phyloP scores from a whole-genome alignment of 2,329 filamentous ascomycete species.

The Blastomyces silverae region DNA sequence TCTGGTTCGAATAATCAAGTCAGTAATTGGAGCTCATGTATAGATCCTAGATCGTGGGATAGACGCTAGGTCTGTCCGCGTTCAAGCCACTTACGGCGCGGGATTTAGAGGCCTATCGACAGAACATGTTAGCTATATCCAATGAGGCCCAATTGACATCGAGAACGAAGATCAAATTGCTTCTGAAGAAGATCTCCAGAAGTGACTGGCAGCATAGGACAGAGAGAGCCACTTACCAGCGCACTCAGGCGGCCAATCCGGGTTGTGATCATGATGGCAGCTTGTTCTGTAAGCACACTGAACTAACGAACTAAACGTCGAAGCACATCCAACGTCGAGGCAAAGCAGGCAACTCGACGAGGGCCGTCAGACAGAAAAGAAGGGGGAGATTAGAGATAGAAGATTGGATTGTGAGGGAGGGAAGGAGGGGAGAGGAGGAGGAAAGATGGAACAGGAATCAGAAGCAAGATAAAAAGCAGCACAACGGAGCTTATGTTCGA shows the following conservation, averaged over 20 bases:
- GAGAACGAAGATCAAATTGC: slow-evolving; percentile 10
- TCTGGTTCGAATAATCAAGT: slow-evolving; percentile 44
- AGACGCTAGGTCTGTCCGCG: not conserved
- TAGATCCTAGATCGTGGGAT: slow-evolving; percentile 11
- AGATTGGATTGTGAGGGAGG: slow-evolving; percentile 31
- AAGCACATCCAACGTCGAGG: slow-evolving; percentile 35
- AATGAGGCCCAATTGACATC: slow-evolving; percentile 10
- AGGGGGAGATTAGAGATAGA: slow-evolving; percentile 33
- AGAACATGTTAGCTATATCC: slow-evolving; percentile 24
- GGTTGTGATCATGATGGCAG: slow-evolving; percentile 43
- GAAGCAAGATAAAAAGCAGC: slow-evolving; percentile 17
- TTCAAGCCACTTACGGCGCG: slow-evolving; percentile 37
- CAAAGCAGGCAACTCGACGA: slow-evolving; percentile 29
- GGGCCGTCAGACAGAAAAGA: slow-evolving; percentile 30
- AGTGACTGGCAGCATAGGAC: not conserved
- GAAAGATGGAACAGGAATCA: slow-evolving; percentile 15
- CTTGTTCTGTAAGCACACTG: slow-evolving; percentile 34
- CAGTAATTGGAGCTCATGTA: slow-evolving; percentile 22
- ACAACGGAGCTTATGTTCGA: slow-evolving; percentile 3
- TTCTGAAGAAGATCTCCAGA: slow-evolving; percentile 5
- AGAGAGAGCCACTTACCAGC: slow-evolving; percentile 37
- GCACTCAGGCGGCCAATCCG: slow-evolving; percentile 43
- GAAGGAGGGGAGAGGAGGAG: slow-evolving; percentile 25
- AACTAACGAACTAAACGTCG: slow-evolving; percentile 18
- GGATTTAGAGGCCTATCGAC: slow-evolving; percentile 39